phyloP scores from a whole-genome alignment of 345 rosid species.

The Eutrema heterophyllum region DNA sequence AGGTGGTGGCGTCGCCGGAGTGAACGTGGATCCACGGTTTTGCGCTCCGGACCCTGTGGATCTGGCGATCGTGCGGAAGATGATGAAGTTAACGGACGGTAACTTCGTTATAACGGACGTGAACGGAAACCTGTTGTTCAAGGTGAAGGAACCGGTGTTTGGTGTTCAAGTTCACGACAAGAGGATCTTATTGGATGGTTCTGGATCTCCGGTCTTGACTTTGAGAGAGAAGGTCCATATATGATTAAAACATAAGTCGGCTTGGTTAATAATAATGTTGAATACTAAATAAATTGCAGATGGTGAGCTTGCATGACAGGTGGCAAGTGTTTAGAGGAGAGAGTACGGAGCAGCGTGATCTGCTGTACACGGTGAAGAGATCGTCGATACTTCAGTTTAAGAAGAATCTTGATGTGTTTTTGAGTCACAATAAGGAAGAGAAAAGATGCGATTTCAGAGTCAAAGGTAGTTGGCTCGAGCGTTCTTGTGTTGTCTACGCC shows the following conservation, averaged over 20 bases:
- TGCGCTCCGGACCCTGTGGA: slow-evolving; percentile 37
- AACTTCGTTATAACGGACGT: slow-evolving; percentile 39
- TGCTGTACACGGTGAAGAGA: slow-evolving; percentile 47
- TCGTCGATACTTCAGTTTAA: slow-evolving; percentile 36
- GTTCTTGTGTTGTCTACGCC: slow-evolving; percentile 41
- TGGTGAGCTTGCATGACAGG: slow-evolving; percentile 1
- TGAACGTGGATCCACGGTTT: slow-evolving; percentile 31
- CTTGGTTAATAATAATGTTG: too few relatives aligned
- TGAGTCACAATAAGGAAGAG: slow-evolving; percentile 39
- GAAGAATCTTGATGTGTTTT: slow-evolving; percentile 48
- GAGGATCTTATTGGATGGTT: slow-evolving; percentile 25
- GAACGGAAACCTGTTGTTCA: slow-evolving; percentile 36
- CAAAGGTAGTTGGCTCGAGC: slow-evolving; percentile 31
- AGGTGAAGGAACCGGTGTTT: slow-evolving; percentile 31
- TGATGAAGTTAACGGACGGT: slow-evolving; percentile 34
- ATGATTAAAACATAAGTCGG: too few relatives aligned
- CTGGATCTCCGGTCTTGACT: slow-evolving; percentile 34
- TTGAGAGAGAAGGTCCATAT: slow-evolving; percentile 35
- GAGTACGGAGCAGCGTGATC: slow-evolving; percentile 40
- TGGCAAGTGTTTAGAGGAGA: slow-evolving; percentile 61
- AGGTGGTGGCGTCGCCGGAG: slow-evolving; percentile 14
- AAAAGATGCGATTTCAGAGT: slow-evolving; percentile 45
- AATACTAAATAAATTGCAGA: too few relatives aligned
- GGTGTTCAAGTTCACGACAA: slow-evolving; percentile 30
- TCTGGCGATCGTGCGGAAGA: slow-evolving; percentile 35